Conservation (phyloP, 2,329 filamentous ascomycete genomes). For the Fusarium palustre region DNA sequence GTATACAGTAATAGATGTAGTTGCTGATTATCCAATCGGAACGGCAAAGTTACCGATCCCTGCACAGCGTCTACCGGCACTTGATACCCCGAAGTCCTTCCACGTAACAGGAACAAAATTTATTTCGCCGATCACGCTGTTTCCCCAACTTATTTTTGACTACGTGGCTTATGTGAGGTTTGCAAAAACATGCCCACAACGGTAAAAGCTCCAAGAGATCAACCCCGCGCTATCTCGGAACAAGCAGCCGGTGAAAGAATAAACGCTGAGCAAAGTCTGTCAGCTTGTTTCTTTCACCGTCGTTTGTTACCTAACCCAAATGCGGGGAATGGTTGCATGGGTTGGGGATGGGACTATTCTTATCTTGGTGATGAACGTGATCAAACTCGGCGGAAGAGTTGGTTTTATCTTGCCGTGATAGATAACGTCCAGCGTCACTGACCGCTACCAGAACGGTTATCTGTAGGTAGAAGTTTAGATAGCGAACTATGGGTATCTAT, state of each 20-base stretch:
- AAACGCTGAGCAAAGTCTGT: fast-evolving
- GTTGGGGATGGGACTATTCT: neutral
- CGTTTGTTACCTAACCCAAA: neutral
- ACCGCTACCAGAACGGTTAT: neutral
- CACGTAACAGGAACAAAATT: neutral
- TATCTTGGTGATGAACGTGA: conserved; percentile 3
- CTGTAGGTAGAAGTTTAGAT: neutral
- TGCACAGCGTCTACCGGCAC: neutral
- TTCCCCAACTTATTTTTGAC: conserved; percentile 1
- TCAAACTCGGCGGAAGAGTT: neutral
- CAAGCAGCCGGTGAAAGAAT: neutral
- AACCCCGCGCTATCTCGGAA: neutral
- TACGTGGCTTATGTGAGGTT: conserved; percentile 5
- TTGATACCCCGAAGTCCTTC: neutral
- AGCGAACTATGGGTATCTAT: fast-evolving
- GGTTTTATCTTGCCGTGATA: neutral
- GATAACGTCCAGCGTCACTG: neutral
- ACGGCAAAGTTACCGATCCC: neutral
- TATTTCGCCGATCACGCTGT: neutral
- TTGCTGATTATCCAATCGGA: neutral
- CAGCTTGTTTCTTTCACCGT: neutral
- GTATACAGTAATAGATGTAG: neutral
- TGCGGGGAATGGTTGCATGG: neutral
- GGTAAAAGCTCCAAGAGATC: neutral
- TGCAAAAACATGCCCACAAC: neutral